These are phyloP conservation scores for Solanum clarkiae DNA, from an alignment of 257 asterid genomes.

Conservation along the genomic window DNA sequence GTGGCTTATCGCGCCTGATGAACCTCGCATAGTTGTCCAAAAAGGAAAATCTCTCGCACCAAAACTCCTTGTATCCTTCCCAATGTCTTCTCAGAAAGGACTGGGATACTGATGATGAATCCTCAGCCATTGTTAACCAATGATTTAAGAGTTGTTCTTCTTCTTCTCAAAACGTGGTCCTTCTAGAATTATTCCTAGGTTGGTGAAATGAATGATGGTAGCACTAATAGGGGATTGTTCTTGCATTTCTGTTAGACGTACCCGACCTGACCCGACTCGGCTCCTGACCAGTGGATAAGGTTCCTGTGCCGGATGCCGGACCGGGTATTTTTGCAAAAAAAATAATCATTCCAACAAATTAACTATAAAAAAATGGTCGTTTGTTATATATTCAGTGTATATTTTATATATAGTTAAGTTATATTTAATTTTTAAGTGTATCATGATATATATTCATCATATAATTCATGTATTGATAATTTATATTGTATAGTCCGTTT, in stretches of 20 bases:
- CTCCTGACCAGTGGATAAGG: not conserved
- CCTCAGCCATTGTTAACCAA: not conserved
- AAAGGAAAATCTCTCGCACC: constrained; percentile 61
- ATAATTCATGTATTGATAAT: too few species aligned
- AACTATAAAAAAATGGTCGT: too few species aligned
- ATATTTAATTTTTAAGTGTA: too few species aligned
- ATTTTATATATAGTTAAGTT: too few species aligned
- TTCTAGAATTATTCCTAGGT: not conserved
- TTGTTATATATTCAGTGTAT: too few species aligned
- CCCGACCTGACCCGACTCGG: not conserved
- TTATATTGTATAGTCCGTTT: too few species aligned
- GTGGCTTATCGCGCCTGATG: constrained; percentile 56
- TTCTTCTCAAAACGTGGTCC: not conserved
- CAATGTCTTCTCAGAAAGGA: constrained; percentile 30
- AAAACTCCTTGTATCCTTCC: constrained; percentile 60
- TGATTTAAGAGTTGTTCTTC: not conserved
- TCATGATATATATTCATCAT: too few species aligned
- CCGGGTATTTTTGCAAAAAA: too few species aligned
- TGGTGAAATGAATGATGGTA: not conserved
- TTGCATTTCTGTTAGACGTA: not conserved
- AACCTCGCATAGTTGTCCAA: constrained; percentile 57
- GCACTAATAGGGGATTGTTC: not conserved
- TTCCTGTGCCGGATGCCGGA: not conserved
- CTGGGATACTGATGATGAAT: not conserved
- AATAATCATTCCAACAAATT: too few species aligned